Base-by-base conservation (phyloP, 768 basidiomycete genomes). In the Lactarius indigo region DNA sequence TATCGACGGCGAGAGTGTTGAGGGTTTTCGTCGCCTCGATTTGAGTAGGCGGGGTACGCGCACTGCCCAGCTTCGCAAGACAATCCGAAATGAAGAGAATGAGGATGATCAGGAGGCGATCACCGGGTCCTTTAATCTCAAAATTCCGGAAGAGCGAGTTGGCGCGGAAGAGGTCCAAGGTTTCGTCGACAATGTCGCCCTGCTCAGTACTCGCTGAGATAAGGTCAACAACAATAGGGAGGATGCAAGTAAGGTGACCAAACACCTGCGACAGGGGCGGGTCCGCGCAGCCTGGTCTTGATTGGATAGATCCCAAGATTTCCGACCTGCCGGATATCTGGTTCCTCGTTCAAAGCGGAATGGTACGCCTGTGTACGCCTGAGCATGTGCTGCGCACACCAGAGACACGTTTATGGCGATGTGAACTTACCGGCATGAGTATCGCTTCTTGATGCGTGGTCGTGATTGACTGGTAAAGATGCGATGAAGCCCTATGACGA, bases 131-230 rank as follows among this genome's bases (percentile, higher is more conserved):
- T 76, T 98, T 96, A 85, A 99, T 98, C 82, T 99, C 97, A 73
- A 98, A 99, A 80, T 98, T 98, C 74, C 97, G 90, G 80, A 99
- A 99, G 68, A 99, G 89, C 42, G 96, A 97, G 79, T 99, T 99
- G 74, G 96, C 96, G 63, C 97, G 91, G 80, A 99, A 99, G 67
- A 98, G 87, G 79, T 96, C 92, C 56, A 99, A 82, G 1, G 94
- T 89, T 79, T 99, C 97, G 78, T 98, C 96, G 70, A 98, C 85
- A 72, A 98, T 94, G 77, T 99, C 97, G 31, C 86, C 84, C 67
- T 87, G 80, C 10, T 85, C 84, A 1, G 87, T 82, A 75, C 96
- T 93, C 64, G 90, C 96, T 96, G 75, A 33, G 64, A 63, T 66
- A 37, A 41, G 35, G 61, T 67, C 26, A 66, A 26, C 66, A 64